Evolutionary conservation across 2,329 filamentous ascomycete species (phyloP), one percentile per base, ranked within the genome.

Genomic region (Plectosphaerella cucumerina): DNA sequence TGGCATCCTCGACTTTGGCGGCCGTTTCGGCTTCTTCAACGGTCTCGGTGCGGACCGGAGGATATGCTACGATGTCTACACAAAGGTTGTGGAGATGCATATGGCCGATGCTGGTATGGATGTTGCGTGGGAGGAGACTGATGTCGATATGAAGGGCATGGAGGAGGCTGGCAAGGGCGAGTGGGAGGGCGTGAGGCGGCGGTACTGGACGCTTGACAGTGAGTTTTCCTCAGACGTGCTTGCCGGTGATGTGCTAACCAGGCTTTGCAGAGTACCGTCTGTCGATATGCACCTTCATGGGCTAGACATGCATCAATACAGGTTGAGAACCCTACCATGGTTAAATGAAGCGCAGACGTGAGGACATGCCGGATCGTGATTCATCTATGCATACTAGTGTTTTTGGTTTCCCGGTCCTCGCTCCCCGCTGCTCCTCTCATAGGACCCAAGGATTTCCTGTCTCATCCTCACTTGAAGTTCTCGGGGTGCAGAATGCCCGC

Each of bases 31-130:
- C 57, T 95, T 93, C 69, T 90, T 96, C 66, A 91, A 95, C 62
- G 91, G 94, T 0, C 83, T 97, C 52, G 94, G 94, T 1, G 94
- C 94, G 3, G 94, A 99, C 70, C 78, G 94, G 44, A 86, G 86
- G 67, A 86, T 97, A 55, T 96, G 90, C 70, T 97, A 97, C 69
- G 94, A 97, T 71, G 92, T 99, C 21, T 97, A 97, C 70, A 89
- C 86, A 49, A 90, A 89, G 66, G 90, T 97, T 3, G 87, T 90
- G 2, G 93, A 97, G 70, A 86, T 96, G 77, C 91, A 97, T 69
- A 76, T 95, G 20, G 83, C 87, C 55, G 92, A 97, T 59, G 90
- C 90, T 10, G 92, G 92, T 1, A 81, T 97, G 59, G 93, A 97
- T 62, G 84, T 93, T 1, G 88, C 92, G 48, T 97, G 91, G 91